phyloP scores from a whole-genome alignment of 768 basidiomycete species.

The Neoboletus subvelutipes region DNA sequence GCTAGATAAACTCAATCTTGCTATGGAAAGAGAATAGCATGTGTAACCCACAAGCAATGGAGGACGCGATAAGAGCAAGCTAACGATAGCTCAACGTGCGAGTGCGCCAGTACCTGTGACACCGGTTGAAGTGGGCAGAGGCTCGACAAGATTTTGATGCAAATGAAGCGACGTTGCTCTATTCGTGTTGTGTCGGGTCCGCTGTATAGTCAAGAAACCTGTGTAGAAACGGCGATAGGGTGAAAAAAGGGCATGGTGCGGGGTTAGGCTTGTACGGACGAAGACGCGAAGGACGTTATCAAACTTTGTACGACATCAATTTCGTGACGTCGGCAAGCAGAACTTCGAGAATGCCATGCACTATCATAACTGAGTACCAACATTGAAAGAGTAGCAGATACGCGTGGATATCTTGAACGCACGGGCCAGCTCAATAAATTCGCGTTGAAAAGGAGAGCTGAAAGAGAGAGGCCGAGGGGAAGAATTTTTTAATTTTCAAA shows the following conservation, averaged over 20 bases:
- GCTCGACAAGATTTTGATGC: not conserved
- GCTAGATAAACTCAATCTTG: not conserved
- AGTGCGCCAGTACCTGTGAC: not conserved
- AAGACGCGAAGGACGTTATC: not conserved
- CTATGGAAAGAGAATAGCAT: not conserved
- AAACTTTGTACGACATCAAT: conserved; percentile 4
- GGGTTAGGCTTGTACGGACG: conserved; percentile 7
- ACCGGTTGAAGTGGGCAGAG: not conserved
- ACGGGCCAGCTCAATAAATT: not conserved
- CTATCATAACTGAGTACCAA: not conserved
- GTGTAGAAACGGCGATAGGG: not conserved
- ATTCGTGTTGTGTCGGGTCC: not conserved
- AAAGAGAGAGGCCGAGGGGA: not conserved
- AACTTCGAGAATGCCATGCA: not conserved
- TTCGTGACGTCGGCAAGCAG: conserved; percentile 1
- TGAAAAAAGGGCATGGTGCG: not conserved
- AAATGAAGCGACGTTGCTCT: not conserved
- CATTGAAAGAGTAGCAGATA: not conserved
- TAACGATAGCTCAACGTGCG: not conserved
- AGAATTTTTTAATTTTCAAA: not conserved
- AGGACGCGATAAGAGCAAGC: not conserved
- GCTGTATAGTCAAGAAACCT: not conserved
- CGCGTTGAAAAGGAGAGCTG: not conserved
- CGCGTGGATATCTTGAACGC: not conserved
- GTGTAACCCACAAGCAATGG: not conserved